Evolutionary conservation across 2,329 filamentous ascomycete genomes (phyloP).

Genomic region (Trichoderma sp.): DNA sequence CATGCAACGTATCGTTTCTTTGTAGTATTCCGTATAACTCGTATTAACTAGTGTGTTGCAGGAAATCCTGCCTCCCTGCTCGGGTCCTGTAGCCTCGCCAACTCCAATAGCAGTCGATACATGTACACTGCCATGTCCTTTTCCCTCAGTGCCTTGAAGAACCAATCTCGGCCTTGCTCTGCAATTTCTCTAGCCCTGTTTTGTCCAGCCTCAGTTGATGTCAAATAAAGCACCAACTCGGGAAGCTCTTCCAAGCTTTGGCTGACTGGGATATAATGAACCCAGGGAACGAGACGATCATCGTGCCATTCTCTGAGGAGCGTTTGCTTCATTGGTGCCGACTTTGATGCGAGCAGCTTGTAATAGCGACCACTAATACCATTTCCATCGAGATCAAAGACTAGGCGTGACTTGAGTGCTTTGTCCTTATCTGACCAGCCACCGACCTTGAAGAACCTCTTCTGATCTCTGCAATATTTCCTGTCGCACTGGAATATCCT

Average conservation of each 20-base stretch:
- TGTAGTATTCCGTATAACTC: neutral
- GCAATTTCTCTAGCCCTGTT: conserved; percentile 51
- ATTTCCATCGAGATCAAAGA: conserved; percentile 57
- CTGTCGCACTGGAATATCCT: conserved; percentile 45
- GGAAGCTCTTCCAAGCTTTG: conserved; percentile 50
- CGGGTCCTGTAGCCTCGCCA: conserved; percentile 42
- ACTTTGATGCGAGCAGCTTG: conserved; percentile 47
- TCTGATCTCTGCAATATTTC: conserved; percentile 37
- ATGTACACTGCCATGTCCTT: conserved; percentile 60
- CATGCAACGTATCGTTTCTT: neutral
- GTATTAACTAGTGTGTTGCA: neutral
- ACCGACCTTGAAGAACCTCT: conserved; percentile 31
- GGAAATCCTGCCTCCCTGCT: neutral
- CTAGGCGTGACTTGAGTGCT: conserved; percentile 41
- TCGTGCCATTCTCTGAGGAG: conserved; percentile 58
- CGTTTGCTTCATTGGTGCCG: conserved; percentile 51
- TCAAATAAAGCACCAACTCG: conserved; percentile 49
- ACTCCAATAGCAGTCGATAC: conserved; percentile 61
- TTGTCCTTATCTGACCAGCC: conserved; percentile 35
- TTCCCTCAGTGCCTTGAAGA: conserved; percentile 50
- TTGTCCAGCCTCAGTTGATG: conserved; percentile 46
- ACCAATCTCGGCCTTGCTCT: conserved; percentile 54
- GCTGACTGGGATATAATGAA: conserved; percentile 56
- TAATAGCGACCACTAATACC: conserved; percentile 54
- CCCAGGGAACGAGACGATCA: conserved; percentile 54